These are phyloP conservation scores for Fusarium neocosmosporiellum DNA, from an alignment of 2,329 filamentous ascomycete species.

Conservation along the genomic window DNA sequence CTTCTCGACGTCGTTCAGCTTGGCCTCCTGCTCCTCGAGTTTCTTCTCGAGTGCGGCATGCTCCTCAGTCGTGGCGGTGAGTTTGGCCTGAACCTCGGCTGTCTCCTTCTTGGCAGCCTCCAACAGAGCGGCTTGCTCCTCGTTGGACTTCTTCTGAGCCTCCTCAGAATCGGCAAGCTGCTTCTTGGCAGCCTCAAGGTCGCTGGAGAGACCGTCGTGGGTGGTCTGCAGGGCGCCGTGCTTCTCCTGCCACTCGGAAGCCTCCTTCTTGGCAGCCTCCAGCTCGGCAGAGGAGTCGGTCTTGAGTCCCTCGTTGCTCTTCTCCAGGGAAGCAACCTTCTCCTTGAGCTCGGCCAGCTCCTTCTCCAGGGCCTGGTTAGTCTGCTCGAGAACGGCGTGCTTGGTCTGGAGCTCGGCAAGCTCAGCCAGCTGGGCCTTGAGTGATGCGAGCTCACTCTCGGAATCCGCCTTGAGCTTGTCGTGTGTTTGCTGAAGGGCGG, in stretches of 20 bases:
- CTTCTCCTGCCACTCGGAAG: slow-evolving; percentile 44
- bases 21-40: slow-evolving; percentile 37
- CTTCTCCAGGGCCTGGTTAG: slow-evolving; percentile 39
- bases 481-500: slow-evolving; percentile 41
- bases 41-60: slow-evolving; percentile 36
- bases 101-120: slow-evolving; percentile 42
- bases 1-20: slow-evolving; percentile 46
- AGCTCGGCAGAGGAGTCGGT: slow-evolving; percentile 48
- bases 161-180: slow-evolving; percentile 37
- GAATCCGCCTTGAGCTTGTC: slow-evolving; percentile 46
- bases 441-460: slow-evolving; percentile 26
- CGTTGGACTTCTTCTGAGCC: slow-evolving; percentile 33
- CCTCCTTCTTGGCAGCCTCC: slow-evolving; percentile 46
- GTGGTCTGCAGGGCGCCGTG: slow-evolving; percentile 36
- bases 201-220: slow-evolving; percentile 40
- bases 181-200: slow-evolving; percentile 48
- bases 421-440: slow-evolving; percentile 44
- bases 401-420: slow-evolving; percentile 48
- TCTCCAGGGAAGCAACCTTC: slow-evolving; percentile 43
- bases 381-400: slow-evolving; percentile 45
- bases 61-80: slow-evolving; percentile 28
- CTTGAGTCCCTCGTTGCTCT: slow-evolving; percentile 42
- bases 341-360: slow-evolving; percentile 45
- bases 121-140: not conserved
- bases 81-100: not conserved